Conservation (phyloP, 495 filamentous ascomycete genomes). For the Copromyces sp. region DNA sequence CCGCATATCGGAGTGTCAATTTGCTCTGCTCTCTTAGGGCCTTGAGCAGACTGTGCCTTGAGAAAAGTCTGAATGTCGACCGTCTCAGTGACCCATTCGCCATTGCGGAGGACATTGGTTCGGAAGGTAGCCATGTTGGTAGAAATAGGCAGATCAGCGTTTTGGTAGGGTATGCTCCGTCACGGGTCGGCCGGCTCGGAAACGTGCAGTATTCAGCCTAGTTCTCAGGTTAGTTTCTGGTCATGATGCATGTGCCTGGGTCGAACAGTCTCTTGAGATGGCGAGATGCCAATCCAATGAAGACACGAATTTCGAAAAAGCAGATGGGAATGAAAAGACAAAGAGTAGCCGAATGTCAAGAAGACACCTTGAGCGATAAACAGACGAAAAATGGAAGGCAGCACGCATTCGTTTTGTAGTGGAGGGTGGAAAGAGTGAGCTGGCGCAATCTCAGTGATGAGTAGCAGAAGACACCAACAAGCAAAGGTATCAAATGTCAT, state of each 20-base stretch:
- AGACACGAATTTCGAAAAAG: not conserved
- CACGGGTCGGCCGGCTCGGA: not conserved
- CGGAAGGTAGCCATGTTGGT: conserved; percentile 30
- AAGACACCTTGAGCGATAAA: not conserved
- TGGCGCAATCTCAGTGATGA: not conserved
- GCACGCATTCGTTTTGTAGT: not conserved
- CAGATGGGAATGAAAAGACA: not conserved
- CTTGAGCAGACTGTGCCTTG: conserved; percentile 21
- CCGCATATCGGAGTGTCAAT: conserved; percentile 46
- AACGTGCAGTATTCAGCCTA: not conserved
- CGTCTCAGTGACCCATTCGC: conserved; percentile 48
- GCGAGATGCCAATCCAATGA: not conserved
- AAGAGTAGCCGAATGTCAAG: not conserved
- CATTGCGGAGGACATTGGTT: conserved; percentile 44
- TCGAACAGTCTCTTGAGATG: not conserved
- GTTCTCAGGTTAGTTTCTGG: not conserved
- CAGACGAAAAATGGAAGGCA: not conserved
- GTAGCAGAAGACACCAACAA: not conserved
- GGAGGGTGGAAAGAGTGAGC: not conserved
- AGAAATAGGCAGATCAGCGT: not conserved
- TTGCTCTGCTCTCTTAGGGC: conserved; percentile 10
- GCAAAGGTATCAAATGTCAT: not conserved
- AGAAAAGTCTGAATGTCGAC: conserved; percentile 34
- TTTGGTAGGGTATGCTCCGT: not conserved
- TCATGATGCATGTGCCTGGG: not conserved